Evolutionary conservation across 768 basidiomycete species (phyloP), one percentile per base, ranked within the genome.

Genomic region (Candolleomyces eurysporus): DNA sequence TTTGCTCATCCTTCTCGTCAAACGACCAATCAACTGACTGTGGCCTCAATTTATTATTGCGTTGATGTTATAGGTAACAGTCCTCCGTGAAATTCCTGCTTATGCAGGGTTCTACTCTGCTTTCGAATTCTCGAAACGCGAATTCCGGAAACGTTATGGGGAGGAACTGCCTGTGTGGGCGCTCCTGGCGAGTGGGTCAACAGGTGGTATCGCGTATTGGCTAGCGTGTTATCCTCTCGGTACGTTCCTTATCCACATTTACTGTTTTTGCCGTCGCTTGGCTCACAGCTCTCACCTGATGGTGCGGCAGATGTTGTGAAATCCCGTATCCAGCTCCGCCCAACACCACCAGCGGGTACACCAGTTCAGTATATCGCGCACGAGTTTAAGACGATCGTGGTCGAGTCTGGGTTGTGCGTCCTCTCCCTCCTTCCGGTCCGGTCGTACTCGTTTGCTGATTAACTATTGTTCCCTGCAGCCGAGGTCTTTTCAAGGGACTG

Each of bases 11-110:
- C 56, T 45, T 45, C 10, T 40, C 61, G 11, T 11, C 14, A n/a
- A 13, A 11, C n/a, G 4, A 46, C 48, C 50, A 11, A 57, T 13
- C 40, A 48, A 13, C 19, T 53, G 14, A 55, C 30, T 51, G 56
- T 56, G 6, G 36, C 32, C 32, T 32, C 5, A 32, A 32, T 36
- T 11, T 36, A 11, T 36, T 6, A 2, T 8, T 36, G 2, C 36
- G 11, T 36, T 36, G 6, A 36, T 8, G 11, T 30, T 22, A 0
- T 67, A 96, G 94, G 82, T 94, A 13, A 98, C 97, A 0, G 85
- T 98, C 19, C 87, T 87, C 0, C 82, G 96, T 65, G 97, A 99
- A 74, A 94, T 98, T 40, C 97, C 97, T 2, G 96, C 95, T 9
- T 98, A 98, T 70, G 95, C 96, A 36, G 94, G 91, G 87, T 92